Base-by-base conservation (phyloP, 2,329 filamentous ascomycete species). In the Blumeria graminis region DNA sequence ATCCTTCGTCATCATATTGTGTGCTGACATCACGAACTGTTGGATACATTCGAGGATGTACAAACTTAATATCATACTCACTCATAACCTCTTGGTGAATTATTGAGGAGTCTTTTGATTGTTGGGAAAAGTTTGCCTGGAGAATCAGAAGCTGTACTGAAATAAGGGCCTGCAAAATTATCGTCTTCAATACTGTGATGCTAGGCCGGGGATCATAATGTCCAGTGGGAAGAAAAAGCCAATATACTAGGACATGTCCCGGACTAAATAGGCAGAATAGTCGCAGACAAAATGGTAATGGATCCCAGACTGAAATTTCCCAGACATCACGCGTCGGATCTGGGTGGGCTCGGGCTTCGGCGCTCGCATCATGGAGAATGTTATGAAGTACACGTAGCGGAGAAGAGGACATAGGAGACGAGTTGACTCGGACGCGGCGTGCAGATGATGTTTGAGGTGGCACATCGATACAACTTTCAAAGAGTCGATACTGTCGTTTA, bases 21-120 rank as follows among this genome's bases (percentile, higher is more conserved):
- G 84, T 92, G 6, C 80, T 84, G 1, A 90, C 87, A 64, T 84
- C 78, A 61, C 81, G 73, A 61, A 93, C 85, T 5, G 84, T 73
- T 7, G 84, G 85, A 62, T 93, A 85, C n/a, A 94, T 77, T 10
- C 82, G 77, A 1, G 92, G 92, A 64, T 93, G 87, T 0, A 98
- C 92, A 65, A 84, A 95, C 71, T 98, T 98, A 62, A 80, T 86
- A 66, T 96, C 87, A 66, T 98, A 98, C 69, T 98, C 92, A 66
- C 88, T 82, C 69, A 96, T 75, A 5, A 96, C 90, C 69, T 96
- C 86, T 63, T 84, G 87, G 62, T 94, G 87, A 58, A 98, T 84
- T 51, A 95, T 76, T 1, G 81, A 75, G 1, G 78, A 79, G 68
- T 98, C 92, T 66, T 88, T 94, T 59, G 78, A 79, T 67, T 96